These are phyloP conservation scores for Cyclostephanos tholiformis DNA, from an alignment of 108 stramenopile genomes.

Conservation along the genomic window DNA sequence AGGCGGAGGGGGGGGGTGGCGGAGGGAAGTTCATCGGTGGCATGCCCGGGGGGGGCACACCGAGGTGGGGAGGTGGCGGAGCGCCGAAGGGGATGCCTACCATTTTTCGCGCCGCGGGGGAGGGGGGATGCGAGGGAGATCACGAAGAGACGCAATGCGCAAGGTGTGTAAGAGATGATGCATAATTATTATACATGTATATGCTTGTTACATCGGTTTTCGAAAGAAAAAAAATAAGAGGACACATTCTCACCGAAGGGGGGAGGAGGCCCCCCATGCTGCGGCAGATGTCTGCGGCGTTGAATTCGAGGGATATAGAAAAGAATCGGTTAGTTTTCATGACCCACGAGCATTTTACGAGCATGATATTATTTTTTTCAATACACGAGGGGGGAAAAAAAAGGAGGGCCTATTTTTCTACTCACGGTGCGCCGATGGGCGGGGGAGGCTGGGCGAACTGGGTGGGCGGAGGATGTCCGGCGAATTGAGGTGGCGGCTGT, in stretches of 20 bases:
- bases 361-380: neutral
- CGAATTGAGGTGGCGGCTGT: slow-evolving; percentile 38
- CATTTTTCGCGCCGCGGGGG: too few species aligned
- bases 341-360: too few species aligned
- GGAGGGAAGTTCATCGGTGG: slow-evolving; percentile 26
- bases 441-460: slow-evolving; percentile 26
- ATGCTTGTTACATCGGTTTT: too few species aligned
- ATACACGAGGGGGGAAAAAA: neutral
- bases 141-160: too few species aligned
- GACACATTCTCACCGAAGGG: slow-evolving; percentile 6
- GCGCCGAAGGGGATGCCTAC: slow-evolving; percentile 4
- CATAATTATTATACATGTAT: too few species aligned
- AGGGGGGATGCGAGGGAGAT: too few species aligned
- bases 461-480: slow-evolving; percentile 26
- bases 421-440: slow-evolving; percentile 11
- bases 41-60: slow-evolving; percentile 10
- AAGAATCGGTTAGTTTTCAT: neutral
- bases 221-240: too few species aligned
- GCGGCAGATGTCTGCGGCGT: neutral
- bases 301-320: neutral
- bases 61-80: slow-evolving; percentile 16
- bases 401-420: too few species aligned
- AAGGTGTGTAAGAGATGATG: too few species aligned
- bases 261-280: neutral
- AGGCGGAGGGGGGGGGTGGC: slow-evolving; percentile 22